These are phyloP conservation scores for Coemansia sp. DNA, from an alignment of 192 early-diverging fungal species.

Conservation along the genomic window DNA sequence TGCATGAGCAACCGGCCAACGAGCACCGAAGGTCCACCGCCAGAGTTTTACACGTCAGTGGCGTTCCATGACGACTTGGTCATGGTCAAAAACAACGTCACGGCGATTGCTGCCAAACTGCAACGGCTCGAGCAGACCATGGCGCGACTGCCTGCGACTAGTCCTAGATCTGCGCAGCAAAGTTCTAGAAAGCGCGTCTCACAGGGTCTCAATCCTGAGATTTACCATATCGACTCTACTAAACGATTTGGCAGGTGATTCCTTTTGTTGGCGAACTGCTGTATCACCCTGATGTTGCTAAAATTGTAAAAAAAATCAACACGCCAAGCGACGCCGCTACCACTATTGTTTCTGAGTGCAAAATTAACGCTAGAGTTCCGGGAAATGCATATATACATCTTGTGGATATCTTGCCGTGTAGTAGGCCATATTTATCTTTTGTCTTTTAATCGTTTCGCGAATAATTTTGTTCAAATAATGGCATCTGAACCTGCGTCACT, in stretches of 20 bases:
- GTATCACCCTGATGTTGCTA: constrained; percentile 4
- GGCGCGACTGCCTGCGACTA: constrained; percentile 18
- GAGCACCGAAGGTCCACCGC: constrained; percentile 15
- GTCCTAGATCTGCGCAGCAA: constrained; percentile 24
- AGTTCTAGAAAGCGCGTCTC: constrained; percentile 21
- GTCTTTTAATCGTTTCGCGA: neutral
- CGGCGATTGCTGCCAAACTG: constrained; percentile 39
- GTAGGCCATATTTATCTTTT: neutral
- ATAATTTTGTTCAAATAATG: constrained; percentile 1
- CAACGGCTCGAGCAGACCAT: constrained; percentile 40
- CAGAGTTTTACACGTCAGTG: constrained; percentile 43
- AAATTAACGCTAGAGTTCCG: neutral
- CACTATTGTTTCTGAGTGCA: neutral
- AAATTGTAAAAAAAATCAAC: constrained; percentile 9
- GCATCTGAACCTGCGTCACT: neutral
- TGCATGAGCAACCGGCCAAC: constrained; percentile 22
- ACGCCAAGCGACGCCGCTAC: constrained; percentile 10
- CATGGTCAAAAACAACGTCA: constrained; percentile 43
- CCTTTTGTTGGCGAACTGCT: neutral
- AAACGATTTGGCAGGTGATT: constrained; percentile 29
- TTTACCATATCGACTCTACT: constrained; percentile 34
- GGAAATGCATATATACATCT: neutral
- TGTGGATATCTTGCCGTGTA: neutral
- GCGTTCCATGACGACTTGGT: constrained; percentile 33
- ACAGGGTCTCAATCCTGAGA: constrained; percentile 37